Percentiles rank a stretch among this genome's conserved stretches.
These are phyloP conservation scores for Naumovozyma dairenensis DNA, from an alignment of 805 yeast species.

Conservation along the genomic window DNA sequence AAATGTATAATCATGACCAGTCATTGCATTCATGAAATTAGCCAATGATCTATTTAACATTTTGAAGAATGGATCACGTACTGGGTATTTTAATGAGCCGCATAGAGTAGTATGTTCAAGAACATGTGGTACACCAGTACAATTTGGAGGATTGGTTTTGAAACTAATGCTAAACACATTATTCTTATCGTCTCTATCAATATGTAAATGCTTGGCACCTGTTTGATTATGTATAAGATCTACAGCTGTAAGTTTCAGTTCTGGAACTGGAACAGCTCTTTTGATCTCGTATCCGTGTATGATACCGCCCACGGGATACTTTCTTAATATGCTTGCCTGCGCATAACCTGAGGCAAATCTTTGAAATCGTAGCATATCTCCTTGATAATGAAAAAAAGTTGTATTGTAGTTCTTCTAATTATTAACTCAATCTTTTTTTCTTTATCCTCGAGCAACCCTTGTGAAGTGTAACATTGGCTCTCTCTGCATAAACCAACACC, in stretches of 20 bases:
- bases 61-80: conserved; percentile 94
- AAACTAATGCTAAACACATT: conserved; percentile 85
- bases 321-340: conserved; percentile 31
- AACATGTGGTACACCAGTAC: conserved; percentile 94
- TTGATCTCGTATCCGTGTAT: conserved; percentile 60
- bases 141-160: conserved; percentile 89
- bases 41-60: conserved; percentile 92
- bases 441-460: too few species aligned
- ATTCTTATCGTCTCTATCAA: conserved; percentile 73
- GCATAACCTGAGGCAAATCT: conserved; percentile 20
- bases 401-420: too few species aligned
- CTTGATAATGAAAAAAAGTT: too few species aligned
- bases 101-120: conserved; percentile 93
- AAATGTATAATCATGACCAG: conserved; percentile 92
- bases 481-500: too few species aligned
- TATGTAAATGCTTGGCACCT: conserved; percentile 75
- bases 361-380: conserved; percentile 21
- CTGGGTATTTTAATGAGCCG: conserved; percentile 86
- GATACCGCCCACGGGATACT: conserved; percentile 55
- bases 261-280: conserved; percentile 64
- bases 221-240: conserved; percentile 56
- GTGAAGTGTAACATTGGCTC: too few species aligned
- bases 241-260: conserved; percentile 71
- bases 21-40: conserved; percentile 98
- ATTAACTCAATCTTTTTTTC: too few species aligned